Percentiles rank a stretch among this genome's conserved stretches.
Evolutionary conservation across 352 stramenopile species (phyloP).

Genomic region (Phytophthora ohioensis): DNA sequence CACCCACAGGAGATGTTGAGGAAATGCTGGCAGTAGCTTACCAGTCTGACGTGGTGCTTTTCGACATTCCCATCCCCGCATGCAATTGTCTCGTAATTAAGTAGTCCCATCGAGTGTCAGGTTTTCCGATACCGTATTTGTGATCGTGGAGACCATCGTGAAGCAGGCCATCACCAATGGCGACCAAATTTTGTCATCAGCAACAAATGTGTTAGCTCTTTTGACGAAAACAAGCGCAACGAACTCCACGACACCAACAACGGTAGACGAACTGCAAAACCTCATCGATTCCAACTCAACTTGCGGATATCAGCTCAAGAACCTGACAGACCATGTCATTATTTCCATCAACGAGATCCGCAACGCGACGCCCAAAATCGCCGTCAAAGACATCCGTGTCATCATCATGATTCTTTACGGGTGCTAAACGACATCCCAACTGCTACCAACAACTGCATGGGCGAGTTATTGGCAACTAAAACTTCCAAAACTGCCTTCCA

Average conservation of each 20-base stretch:
- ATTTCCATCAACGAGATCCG: slow-evolving; percentile 26
- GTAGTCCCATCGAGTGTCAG: slow-evolving; percentile 2
- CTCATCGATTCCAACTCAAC: slow-evolving; percentile 30
- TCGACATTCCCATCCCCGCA: slow-evolving; percentile 7
- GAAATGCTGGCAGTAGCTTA: neutral
- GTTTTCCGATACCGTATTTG: slow-evolving; percentile 12
- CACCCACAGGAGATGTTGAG: neutral
- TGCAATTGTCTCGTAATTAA: slow-evolving; percentile 16
- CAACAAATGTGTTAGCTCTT: slow-evolving; percentile 11
- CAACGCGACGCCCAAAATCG: slow-evolving; percentile 13
- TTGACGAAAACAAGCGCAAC: slow-evolving; percentile 5
- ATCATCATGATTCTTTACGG: slow-evolving; percentile 9
- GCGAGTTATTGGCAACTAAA: slow-evolving; percentile 17
- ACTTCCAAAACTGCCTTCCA: slow-evolving; percentile 15
- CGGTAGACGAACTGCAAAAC: slow-evolving; percentile 19
- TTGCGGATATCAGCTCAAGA: slow-evolving; percentile 31
- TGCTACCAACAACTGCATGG: slow-evolving; percentile 28
- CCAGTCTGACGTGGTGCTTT: neutral
- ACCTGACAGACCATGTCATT: slow-evolving; percentile 34
- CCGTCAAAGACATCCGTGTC: slow-evolving; percentile 25
- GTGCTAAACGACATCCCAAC: slow-evolving; percentile 22
- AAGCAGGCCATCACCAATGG: slow-evolving; percentile 29
- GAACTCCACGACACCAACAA: slow-evolving; percentile 7
- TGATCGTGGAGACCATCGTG: slow-evolving; percentile 20
- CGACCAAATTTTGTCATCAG: slow-evolving; percentile 22